These are phyloP conservation scores for Backusella liffmaniae DNA, from an alignment of 192 early-diverging fungal genomes.

Conservation along the genomic window DNA sequence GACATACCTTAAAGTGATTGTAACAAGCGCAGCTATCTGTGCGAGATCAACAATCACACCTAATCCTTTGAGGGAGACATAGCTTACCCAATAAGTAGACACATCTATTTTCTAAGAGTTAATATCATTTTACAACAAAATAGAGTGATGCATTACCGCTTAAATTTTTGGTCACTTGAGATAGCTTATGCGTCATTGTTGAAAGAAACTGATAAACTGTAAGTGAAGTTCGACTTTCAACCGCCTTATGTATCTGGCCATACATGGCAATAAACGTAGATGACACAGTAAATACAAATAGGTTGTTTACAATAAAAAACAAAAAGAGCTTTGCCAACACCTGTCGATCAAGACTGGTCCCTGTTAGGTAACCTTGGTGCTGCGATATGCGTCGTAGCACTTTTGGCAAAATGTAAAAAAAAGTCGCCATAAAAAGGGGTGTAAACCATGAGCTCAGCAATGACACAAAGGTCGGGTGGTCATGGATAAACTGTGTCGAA, in stretches of 20 bases:
- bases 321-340: conserved; percentile 72
- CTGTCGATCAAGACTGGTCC: conserved; percentile 66
- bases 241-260: conserved; percentile 18
- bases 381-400: conserved; percentile 60
- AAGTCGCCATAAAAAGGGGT: conserved; percentile 62
- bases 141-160: conserved; percentile 8
- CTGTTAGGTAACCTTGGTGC: conserved; percentile 69
- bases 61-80: conserved; percentile 64
- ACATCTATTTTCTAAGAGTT: conserved; percentile 28
- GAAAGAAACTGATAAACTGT: conserved; percentile 10
- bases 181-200: conserved; percentile 17
- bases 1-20: conserved; percentile 34
- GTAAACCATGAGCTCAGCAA: conserved; percentile 67
- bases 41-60: conserved; percentile 68
- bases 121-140: not conserved
- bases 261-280: conserved; percentile 36
- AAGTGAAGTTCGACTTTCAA: not conserved
- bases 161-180: conserved; percentile 22
- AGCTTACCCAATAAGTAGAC: conserved; percentile 73
- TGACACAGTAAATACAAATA: conserved; percentile 61
- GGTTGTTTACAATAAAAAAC: conserved; percentile 73
- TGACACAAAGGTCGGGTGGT: conserved; percentile 49
- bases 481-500: conserved; percentile 45
- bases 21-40: conserved; percentile 58
- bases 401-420: conserved; percentile 66